Evolutionary conservation across 306 rosid species (phyloP), one percentile per base, ranked within the genome.

Genomic region (Spatholobus suberectus): DNA sequence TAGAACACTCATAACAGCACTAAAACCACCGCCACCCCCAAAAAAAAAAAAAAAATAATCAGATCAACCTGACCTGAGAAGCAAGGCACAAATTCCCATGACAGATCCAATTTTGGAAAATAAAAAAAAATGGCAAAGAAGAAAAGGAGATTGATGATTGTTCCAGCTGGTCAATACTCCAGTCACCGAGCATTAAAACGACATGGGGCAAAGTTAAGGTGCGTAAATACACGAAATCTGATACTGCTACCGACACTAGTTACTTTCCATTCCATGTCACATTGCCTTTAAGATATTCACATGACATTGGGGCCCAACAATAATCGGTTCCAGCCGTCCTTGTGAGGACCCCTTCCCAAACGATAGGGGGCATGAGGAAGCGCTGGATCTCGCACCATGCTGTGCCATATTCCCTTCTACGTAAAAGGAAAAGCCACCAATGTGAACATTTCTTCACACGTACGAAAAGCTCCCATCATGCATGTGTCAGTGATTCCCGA

Each of bases 281-380:
- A 67, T 63, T n/a, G 55, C 52, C 57, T 61, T 91, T 82, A 79
- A 75, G 79, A 76, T 61, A 21, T 80, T 83, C 94, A 92, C 93
- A 92, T 91, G 97, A 55, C 51, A 61, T 23, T 66, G 84, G 89
- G 84, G 78, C 94, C 95, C 90, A 87, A 32, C 70, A 82, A 75
- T 46, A 24, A 52, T 9, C 71, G 77, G 80, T 81, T 62, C 27
- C 52, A 34, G 51, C 85, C 70, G 8, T 72, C 80, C 70, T 59
- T 1, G 68, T 58, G 8, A 73, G 61, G 76, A 20, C 40, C 51
- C 44, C 55, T 80, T 78, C 76, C 76, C 86, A 84, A 81, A 51
- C 75, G 65, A 65, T 82, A 83, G 75, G 79, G 51, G 41, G 68
- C 44, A 59, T 54, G 71, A 38, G 59, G 66, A 71, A 78, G 44